phyloP scores from a whole-genome alignment of 495 filamentous ascomycete species.

The Usnea hakonensis region DNA sequence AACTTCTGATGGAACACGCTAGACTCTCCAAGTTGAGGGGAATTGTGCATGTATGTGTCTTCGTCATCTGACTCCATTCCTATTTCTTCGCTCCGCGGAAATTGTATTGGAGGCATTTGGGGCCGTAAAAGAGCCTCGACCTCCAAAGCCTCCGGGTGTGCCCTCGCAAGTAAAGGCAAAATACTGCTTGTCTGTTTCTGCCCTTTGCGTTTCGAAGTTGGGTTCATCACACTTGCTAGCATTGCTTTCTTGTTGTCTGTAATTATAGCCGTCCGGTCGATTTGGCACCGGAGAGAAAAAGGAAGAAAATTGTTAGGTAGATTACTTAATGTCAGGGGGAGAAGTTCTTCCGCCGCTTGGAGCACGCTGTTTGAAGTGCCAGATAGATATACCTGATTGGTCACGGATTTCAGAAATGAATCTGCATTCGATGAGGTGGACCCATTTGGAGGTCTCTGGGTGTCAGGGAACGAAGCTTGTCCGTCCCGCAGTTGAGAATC shows the following conservation, averaged over 20 bases:
- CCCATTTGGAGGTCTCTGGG: slow-evolving; percentile 29
- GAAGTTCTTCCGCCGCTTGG: slow-evolving; percentile 48
- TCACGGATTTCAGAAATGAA: slow-evolving; percentile 36
- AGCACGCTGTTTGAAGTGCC: slow-evolving; percentile 27
- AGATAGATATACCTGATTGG: neutral
- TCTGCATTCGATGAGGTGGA: slow-evolving; percentile 46
- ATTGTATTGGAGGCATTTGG: slow-evolving; percentile 47
- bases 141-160: slow-evolving; percentile 49
- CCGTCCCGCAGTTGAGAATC: slow-evolving; percentile 22
- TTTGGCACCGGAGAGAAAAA: slow-evolving; percentile 54
- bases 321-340: slow-evolving; percentile 52
- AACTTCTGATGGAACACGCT: neutral
- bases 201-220: slow-evolving; percentile 51
- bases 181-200: slow-evolving; percentile 56
- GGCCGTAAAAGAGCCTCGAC: slow-evolving; percentile 69
- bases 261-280: slow-evolving; percentile 74
- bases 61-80: neutral
- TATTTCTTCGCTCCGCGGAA: neutral
- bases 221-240: slow-evolving; percentile 72
- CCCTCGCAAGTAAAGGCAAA: slow-evolving; percentile 62
- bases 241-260: slow-evolving; percentile 57
- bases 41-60: neutral
- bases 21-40: neutral
- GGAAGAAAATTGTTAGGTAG: slow-evolving; percentile 55
- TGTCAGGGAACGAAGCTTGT: slow-evolving; percentile 24